Evolutionary conservation across 108 stramenopile genomes (phyloP), one percentile per base, ranked within the genome.

Genomic region (Hondaea fermentalgiana): DNA sequence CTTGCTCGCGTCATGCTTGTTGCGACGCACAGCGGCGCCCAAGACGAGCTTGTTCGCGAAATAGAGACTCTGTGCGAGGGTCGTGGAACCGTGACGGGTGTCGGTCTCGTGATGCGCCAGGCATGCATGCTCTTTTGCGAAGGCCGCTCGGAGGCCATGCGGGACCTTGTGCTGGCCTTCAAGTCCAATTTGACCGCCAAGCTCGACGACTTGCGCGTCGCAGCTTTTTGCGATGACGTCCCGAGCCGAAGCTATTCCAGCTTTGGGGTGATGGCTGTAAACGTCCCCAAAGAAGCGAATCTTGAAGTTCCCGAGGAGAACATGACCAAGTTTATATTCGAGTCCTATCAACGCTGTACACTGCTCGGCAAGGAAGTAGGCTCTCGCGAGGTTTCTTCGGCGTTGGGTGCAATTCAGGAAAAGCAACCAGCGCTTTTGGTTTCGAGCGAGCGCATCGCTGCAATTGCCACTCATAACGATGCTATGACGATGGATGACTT

Each of bases 401-500:
- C 64, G 42, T 8, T 42, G 25, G 14, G 8, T 23, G 42, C 3
- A 10, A 14, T 69, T 17, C 21, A 12, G 35, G 64, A 69, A 42
- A 83, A 83, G 23, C 10, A 83, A 47, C 17, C 76, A 6, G 28
- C 10, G n/a, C 28, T 83, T 6, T 83, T 83, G 6, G n/a, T 53
- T 12, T 83, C 76, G 45, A 47, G 28, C 76, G 76, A 83, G 51
- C 45, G 51, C 25, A 43, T 83, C 51, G n/a, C 28, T 6, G 51
- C 51, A 6, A 83, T 83, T 3, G 76, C 76, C 76, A 23, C 45
- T 23, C n/a, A 53, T 47, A 3, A 47, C 17, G 45, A 47, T 35
- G 25, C 28, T 83, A 83, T 83, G 76, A n/a, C 49, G 45, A 12
- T 83, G 6, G 76, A 83, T 55, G 76, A 83, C n/a, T 83, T 83